Evolutionary conservation across 176 grass and related monocot species (phyloP).

Genomic region (Phoenix roebelenii): DNA sequence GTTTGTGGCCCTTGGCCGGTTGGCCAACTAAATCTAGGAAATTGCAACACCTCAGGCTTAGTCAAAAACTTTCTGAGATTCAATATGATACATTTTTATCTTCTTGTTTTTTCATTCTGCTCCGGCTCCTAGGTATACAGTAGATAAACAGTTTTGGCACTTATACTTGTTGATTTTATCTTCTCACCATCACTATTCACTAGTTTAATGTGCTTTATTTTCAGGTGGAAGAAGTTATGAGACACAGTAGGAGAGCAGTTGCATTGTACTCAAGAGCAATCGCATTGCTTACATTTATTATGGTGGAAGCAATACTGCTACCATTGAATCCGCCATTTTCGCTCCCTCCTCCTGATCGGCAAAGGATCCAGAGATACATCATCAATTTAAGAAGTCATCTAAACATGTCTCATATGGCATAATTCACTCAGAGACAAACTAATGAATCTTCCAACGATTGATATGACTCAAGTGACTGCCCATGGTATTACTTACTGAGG

Average conservation of each 20-base stretch:
- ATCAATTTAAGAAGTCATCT: slow-evolving; percentile 48
- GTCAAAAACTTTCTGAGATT: too few relatives aligned
- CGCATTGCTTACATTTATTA: slow-evolving; percentile 51
- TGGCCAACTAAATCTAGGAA: too few relatives aligned
- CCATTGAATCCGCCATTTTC: slow-evolving; percentile 42
- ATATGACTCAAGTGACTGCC: too few relatives aligned
- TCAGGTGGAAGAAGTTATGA: slow-evolving; percentile 56
- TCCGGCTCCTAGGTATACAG: too few relatives aligned
- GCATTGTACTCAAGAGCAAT: slow-evolving; percentile 59
- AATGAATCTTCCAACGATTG: too few relatives aligned
- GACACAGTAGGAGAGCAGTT: slow-evolving; percentile 29
- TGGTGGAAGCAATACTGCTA: slow-evolving; percentile 40
- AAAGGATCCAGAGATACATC: slow-evolving; percentile 42
- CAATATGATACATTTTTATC: too few relatives aligned
- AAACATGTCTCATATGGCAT: slow-evolving; percentile 21
- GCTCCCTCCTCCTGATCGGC: slow-evolving; percentile 34
- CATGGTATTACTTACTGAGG: too few relatives aligned
- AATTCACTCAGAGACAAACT: background rate
- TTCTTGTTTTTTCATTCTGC: too few relatives aligned
- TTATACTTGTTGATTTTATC: background rate
- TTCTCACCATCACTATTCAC: too few relatives aligned
- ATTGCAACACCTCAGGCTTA: too few relatives aligned
- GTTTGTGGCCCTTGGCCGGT: too few relatives aligned
- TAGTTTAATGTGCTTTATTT: background rate
- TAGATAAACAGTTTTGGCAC: background rate